These are phyloP conservation scores for Neonectria hederae DNA, from an alignment of 2,329 filamentous ascomycete species.

Conservation along the genomic window DNA sequence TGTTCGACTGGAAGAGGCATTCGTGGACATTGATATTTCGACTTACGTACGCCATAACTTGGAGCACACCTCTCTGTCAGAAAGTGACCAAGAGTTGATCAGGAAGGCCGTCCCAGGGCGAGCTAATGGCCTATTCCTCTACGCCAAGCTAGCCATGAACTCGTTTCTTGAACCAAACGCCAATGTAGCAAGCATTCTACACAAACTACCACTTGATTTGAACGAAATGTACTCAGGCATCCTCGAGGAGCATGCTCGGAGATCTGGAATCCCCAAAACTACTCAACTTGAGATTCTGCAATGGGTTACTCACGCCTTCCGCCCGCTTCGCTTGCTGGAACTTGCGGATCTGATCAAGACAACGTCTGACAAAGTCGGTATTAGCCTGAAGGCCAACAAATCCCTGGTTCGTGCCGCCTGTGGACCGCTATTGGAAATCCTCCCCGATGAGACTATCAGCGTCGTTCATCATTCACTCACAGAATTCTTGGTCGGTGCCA, in stretches of 20 bases:
- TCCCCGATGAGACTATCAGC: constrained; percentile 54
- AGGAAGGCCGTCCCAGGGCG: background rate
- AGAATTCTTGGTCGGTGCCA: constrained; percentile 43
- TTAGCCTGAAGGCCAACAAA: constrained; percentile 44
- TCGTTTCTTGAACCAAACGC: constrained; percentile 41
- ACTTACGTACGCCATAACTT: constrained; percentile 45
- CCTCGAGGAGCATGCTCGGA: constrained; percentile 48
- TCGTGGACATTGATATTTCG: constrained; percentile 52
- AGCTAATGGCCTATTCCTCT: constrained; percentile 53
- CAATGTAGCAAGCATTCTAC: constrained; percentile 39
- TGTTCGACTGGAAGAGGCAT: constrained; percentile 47
- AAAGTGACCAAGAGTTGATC: background rate
- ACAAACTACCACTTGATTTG: constrained; percentile 48
- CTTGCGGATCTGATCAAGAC: constrained; percentile 45
- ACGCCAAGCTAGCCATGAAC: constrained; percentile 53
- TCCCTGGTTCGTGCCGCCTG: constrained; percentile 49
- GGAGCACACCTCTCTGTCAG: background rate
- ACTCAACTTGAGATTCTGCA: constrained; percentile 51
- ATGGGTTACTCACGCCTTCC: constrained; percentile 52
- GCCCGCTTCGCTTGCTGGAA: constrained; percentile 54
- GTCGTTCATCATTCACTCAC: constrained; percentile 59
- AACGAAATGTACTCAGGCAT: constrained; percentile 52
- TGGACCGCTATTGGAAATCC: constrained; percentile 55
- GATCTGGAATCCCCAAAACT: constrained; percentile 43
- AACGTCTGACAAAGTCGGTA: background rate